Evolutionary conservation across 2,329 filamentous ascomycete genomes (phyloP), one percentile per base, ranked within the genome.

Genomic region (Biscogniauxia sp.): DNA sequence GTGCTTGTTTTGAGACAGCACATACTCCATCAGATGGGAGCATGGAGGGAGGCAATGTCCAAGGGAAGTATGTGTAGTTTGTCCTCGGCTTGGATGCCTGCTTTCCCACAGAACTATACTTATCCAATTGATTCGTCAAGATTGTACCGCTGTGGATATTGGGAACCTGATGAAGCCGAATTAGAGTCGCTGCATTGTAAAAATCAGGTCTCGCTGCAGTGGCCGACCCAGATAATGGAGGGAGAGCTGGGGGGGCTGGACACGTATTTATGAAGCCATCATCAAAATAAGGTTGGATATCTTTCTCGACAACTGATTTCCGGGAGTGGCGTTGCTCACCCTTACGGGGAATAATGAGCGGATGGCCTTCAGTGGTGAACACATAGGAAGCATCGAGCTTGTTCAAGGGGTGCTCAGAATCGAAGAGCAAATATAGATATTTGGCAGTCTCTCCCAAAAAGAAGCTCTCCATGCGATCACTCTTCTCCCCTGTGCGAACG

Each of bases 391-490:
- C 88, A 75, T 98, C 95, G 49, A 96, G 79, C 20, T 86, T 88
- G 75, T 98, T 98, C 51, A 99, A 78, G 0, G 93, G 92, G 76
- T 98, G 95, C 15, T 88, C 83, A 4, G 88, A 84, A 66, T 96
- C 91, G 74, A 96, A 98, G 2, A 98, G 84, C 58, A 99, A 79
- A 74, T 96, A 98, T 64, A 99, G 81, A 74, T 99, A 99, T 76
- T 98, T 97, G 52, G 92, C 89, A 1, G 95, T 99, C 76, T 99
- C 95, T 15, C 95, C 94, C 0, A 99, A 82, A 71, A 98, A 98
- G 81, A 98, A 99, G 73, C 94, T 98, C 76, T 99, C 95, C 95
- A 98, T 98, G 37, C 95, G 89, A 73, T 99, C 93, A 68, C 86
- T 91, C 75, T 92, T 87, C 76, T 97, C 92, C 3, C 94, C 94